Conservation (phyloP, 331 rosid genomes). For the Telfairia occidentalis region DNA sequence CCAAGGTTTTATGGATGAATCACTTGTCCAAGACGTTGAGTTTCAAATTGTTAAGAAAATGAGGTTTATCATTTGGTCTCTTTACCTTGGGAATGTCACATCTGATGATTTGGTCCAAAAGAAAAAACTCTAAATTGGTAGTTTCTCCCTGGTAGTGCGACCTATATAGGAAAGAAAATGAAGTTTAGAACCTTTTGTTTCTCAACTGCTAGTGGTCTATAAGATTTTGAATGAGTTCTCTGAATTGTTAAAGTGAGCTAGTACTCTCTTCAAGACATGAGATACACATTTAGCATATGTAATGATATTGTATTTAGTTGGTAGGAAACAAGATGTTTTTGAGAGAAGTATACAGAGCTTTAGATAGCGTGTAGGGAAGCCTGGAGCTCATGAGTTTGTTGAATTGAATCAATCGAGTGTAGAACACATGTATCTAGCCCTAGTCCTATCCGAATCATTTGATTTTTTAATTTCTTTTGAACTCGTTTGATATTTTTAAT, state of each 20-base stretch:
- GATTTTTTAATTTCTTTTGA: no score
- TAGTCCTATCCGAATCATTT: no score
- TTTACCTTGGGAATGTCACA: not conserved
- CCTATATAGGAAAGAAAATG: not conserved
- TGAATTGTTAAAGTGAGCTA: not conserved
- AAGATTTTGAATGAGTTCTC: not conserved
- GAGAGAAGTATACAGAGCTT: not conserved
- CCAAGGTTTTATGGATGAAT: not conserved
- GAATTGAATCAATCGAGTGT: no score
- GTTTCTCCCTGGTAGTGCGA: not conserved
- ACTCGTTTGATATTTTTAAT: no score
- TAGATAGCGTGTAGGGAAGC: no score
- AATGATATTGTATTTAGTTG: not conserved
- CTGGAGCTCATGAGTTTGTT: no score
- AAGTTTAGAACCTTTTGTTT: not conserved
- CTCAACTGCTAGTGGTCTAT: not conserved
- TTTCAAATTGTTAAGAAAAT: not conserved
- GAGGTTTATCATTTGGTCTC: not conserved
- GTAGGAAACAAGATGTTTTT: not conserved
- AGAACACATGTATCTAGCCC: no score
- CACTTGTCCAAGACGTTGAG: not conserved
- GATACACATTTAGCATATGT: not conserved
- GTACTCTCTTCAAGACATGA: not conserved
- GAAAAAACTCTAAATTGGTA: not conserved
- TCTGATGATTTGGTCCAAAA: not conserved